Conservation (phyloP, 371 early-diverging fungal species). For the Mortierella sp. region DNA sequence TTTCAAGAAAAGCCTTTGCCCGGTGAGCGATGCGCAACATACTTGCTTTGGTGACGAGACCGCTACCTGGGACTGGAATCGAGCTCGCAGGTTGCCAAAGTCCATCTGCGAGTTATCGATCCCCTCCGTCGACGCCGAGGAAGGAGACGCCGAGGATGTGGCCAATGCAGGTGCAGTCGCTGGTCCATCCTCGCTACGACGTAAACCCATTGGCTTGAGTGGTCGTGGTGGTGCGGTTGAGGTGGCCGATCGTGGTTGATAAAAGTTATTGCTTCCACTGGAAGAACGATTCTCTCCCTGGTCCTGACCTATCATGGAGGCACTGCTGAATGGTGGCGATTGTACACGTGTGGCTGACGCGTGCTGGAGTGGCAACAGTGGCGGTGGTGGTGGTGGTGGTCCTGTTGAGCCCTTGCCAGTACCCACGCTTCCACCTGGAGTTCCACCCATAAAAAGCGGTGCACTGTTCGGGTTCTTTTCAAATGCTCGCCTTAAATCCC, state of each 20-base stretch:
- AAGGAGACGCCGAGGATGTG: background rate
- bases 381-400: slow-evolving; percentile 14
- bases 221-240: background rate
- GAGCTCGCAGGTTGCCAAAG: slow-evolving; percentile 44
- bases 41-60: slow-evolving; percentile 20
- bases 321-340: too few species aligned
- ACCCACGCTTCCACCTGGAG: slow-evolving; percentile 4
- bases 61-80: slow-evolving; percentile 39
- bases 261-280: background rate
- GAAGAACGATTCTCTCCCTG: too few species aligned
- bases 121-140: slow-evolving; percentile 14
- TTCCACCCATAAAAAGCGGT: slow-evolving; percentile 18
- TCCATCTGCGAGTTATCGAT: slow-evolving; percentile 43
- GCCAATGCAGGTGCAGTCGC: background rate
- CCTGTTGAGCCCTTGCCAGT: slow-evolving; percentile 6
- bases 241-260: background rate
- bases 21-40: background rate
- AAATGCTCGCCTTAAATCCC: slow-evolving; percentile 40
- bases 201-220: background rate
- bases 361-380: slow-evolving; percentile 9
- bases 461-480: slow-evolving; percentile 37
- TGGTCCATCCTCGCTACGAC: background rate
- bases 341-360: background rate
- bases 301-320: too few species aligned
- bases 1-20: background rate